Percentiles rank a stretch among this genome's conserved stretches.
These are phyloP conservation scores for Endothia cerciana DNA, from an alignment of 2,329 filamentous ascomycete species.

Conservation along the genomic window DNA sequence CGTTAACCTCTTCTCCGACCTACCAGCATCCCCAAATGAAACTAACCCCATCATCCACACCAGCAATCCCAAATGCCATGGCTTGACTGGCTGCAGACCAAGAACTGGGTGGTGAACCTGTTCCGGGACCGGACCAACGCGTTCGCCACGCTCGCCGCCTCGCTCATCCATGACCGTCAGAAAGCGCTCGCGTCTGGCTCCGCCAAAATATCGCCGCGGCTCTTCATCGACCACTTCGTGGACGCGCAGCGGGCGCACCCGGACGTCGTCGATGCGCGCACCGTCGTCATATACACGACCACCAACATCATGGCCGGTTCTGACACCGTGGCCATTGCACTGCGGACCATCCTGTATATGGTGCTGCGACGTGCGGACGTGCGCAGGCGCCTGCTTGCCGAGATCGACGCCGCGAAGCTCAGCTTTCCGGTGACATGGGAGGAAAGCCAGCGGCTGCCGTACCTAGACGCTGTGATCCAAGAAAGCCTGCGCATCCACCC, in stretches of 20 bases:
- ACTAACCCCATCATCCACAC: no score
- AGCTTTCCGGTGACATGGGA: neutral
- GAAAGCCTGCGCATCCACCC: slow-evolving; percentile 24
- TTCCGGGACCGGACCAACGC: no score
- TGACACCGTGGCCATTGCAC: slow-evolving; percentile 67
- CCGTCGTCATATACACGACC: neutral
- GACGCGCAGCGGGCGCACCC: neutral
- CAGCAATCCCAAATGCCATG: no score
- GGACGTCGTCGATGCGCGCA: neutral
- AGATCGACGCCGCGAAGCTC: neutral
- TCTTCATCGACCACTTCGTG: slow-evolving; percentile 6
- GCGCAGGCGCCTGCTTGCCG: neutral
- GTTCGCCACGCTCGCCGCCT: no score
- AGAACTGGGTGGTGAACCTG: no score
- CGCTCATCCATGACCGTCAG: no score
- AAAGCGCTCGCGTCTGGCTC: no score
- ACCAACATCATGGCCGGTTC: slow-evolving; percentile 48
- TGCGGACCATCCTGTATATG: slow-evolving; percentile 42
- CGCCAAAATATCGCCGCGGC: no score
- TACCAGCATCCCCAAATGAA: no score
- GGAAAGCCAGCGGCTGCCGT: neutral
- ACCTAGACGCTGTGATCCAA: slow-evolving; percentile 16
- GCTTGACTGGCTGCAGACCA: no score
- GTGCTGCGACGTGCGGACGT: slow-evolving; percentile 8
- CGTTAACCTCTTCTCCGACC: no score